Conservation (phyloP, 1,139 yeast species). For the Hansenula sp. region DNA sequence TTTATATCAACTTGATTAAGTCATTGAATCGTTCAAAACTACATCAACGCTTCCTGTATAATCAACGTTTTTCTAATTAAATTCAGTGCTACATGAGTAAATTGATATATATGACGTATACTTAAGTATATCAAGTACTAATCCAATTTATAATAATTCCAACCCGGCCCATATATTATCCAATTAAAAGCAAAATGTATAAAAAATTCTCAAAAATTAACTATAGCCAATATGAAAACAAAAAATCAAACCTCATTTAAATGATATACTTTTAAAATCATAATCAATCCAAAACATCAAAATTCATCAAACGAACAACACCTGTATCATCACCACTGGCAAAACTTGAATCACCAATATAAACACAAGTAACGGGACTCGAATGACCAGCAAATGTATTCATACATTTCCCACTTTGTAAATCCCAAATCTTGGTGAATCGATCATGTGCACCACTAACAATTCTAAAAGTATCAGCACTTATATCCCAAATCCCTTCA, state of each 20-base stretch:
- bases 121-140: too few species aligned
- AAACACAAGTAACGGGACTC: constrained; percentile 81
- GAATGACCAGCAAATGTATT: constrained; percentile 81
- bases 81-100: too few species aligned
- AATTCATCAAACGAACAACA: constrained; percentile 74
- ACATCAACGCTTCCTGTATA: too few species aligned
- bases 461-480: constrained; percentile 91
- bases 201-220: too few species aligned
- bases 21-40: too few species aligned
- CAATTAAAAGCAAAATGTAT: too few species aligned
- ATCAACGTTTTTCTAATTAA: too few species aligned
- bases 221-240: background rate
- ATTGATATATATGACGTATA: too few species aligned
- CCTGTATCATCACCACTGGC: constrained; percentile 92
- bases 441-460: constrained; percentile 94
- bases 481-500: constrained; percentile 96
- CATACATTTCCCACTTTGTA: constrained; percentile 89
- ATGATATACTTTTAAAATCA: background rate
- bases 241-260: too few species aligned
- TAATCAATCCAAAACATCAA: constrained; percentile 38
- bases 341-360: constrained; percentile 81
- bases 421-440: constrained; percentile 89
- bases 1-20: too few species aligned
- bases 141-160: too few species aligned
- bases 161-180: too few species aligned